These are phyloP conservation scores for Vigna nakashimae DNA, from an alignment of 306 rosid species.

Conservation along the genomic window DNA sequence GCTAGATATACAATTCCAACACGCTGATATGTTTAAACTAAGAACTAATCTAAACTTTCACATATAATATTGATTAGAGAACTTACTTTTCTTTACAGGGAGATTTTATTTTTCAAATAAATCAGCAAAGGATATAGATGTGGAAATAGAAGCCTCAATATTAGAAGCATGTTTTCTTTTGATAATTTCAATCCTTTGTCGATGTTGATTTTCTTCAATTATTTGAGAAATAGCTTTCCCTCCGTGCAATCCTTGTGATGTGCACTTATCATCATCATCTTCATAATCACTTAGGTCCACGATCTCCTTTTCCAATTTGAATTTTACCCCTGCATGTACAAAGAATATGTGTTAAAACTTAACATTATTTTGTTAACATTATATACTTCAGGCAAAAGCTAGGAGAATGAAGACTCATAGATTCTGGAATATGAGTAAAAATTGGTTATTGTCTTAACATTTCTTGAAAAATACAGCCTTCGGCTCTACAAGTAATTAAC, in stretches of 20 bases:
- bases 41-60: background rate
- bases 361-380: too few species aligned
- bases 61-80: background rate
- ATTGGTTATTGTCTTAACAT: too few species aligned
- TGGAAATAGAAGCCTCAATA: background rate
- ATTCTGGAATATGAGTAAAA: too few species aligned
- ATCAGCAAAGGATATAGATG: background rate
- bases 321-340: background rate
- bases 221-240: background rate
- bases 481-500: too few species aligned
- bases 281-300: conserved; percentile 27
- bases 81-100: conserved; percentile 10
- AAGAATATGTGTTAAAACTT: too few species aligned
- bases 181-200: background rate
- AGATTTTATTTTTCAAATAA: too few species aligned
- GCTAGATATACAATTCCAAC: background rate
- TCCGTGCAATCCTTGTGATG: background rate
- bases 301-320: background rate
- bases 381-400: too few species aligned
- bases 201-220: background rate
- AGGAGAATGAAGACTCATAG: too few species aligned
- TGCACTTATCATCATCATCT: conserved; percentile 1
- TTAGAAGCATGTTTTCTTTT: background rate
- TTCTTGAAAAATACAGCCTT: too few species aligned
- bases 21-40: background rate